Evolutionary conservation across 345 rosid genomes (phyloP).

Genomic region (Sisymbrium irio): DNA sequence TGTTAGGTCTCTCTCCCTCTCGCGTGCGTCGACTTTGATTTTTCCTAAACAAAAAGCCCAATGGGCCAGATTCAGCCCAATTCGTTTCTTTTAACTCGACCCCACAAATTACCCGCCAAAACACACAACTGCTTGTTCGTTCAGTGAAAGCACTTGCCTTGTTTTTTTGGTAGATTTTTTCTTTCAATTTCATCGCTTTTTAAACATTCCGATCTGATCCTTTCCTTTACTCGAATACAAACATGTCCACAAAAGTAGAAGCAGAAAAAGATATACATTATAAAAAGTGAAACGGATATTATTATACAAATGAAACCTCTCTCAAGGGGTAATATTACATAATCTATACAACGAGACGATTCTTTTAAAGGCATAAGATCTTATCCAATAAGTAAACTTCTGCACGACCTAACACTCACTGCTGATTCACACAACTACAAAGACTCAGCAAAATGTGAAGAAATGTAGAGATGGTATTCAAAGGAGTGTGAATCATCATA

Average conservation of each 20-base stretch:
- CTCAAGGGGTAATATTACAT: not conserved
- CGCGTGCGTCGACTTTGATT: not conserved
- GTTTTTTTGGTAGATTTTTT: no score
- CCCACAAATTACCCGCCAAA: no score
- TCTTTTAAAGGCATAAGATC: not conserved
- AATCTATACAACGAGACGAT: not conserved
- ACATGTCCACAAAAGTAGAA: not conserved
- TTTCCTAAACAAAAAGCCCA: not conserved
- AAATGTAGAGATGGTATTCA: not conserved
- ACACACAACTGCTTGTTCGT: no score
- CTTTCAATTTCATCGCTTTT: no score
- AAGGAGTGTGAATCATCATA: not conserved
- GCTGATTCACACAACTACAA: conserved; percentile 21
- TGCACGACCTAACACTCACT: not conserved
- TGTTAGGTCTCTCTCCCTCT: conserved; percentile 17
- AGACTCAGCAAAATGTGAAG: conserved; percentile 1
- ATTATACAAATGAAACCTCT: not conserved
- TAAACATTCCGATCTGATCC: no score
- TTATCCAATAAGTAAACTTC: conserved; percentile 3
- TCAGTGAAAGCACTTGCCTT: not conserved
- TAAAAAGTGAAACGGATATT: not conserved
- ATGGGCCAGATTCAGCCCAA: not conserved
- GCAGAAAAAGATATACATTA: not conserved
- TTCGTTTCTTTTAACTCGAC: no score
- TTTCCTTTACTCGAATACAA: not conserved